A percentile compares a stretch with the other conserved stretches of the same genome.
Conservation (phyloP, 2,329 filamentous ascomycete species). For the Fusarium annulatum region DNA sequence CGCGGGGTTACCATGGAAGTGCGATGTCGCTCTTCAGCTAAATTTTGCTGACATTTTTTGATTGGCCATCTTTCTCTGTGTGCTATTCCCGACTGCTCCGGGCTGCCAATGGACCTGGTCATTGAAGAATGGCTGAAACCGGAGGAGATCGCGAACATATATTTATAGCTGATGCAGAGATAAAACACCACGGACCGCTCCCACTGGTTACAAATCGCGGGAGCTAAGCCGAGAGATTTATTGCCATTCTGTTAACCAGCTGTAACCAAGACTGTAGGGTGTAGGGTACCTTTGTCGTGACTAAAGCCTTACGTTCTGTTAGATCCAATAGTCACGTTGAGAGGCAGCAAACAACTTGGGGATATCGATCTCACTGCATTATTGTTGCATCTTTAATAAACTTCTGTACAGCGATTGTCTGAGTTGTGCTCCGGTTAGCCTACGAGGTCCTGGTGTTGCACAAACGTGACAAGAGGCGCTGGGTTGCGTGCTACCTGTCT, state of each 20-base stretch:
- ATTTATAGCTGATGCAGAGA: neutral
- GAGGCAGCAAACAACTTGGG: too few relatives aligned
- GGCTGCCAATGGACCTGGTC: neutral
- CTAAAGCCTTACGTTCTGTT: too few relatives aligned
- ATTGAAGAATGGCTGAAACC: neutral
- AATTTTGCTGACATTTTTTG: neutral
- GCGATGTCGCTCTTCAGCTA: neutral
- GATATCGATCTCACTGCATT: too few relatives aligned
- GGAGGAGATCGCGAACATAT: neutral
- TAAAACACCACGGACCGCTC: neutral
- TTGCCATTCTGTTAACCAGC: neutral
- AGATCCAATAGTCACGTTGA: neutral
- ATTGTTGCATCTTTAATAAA: too few relatives aligned
- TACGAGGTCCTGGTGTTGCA: neutral
- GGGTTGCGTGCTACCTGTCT: fast-evolving
- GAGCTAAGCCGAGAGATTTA: too few relatives aligned
- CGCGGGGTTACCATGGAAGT: neutral
- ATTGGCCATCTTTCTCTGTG: neutral
- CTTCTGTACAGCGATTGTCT: neutral
- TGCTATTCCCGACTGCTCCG: neutral
- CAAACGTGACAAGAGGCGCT: fast-evolving
- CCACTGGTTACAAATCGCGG: too few relatives aligned
- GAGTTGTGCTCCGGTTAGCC: fast-evolving
- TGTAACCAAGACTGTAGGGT: neutral
- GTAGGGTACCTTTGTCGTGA: neutral